These are phyloP conservation scores for Nemania sp. DNA, from an alignment of 2,329 filamentous ascomycete genomes.

Conservation along the genomic window DNA sequence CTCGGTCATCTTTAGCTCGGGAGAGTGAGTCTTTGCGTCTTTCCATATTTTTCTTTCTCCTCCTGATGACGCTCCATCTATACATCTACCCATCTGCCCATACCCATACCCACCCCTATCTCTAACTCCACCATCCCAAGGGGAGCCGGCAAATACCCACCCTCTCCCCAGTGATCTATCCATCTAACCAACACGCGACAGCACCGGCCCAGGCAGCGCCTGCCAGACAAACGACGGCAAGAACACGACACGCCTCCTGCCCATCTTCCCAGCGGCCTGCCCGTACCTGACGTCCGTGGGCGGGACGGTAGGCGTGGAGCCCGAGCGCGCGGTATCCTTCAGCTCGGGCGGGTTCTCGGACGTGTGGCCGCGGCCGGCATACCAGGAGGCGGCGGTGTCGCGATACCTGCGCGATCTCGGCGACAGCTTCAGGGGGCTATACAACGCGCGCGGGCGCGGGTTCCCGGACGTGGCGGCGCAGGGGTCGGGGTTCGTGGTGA, in stretches of 20 bases:
- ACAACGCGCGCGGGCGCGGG: conserved; percentile 56
- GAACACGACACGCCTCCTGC: conserved; percentile 52
- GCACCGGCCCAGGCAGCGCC: conserved; percentile 36
- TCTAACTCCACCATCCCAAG: background rate
- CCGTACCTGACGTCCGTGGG: conserved; percentile 22
- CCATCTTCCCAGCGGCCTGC: conserved; percentile 47
- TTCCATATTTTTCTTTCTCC: background rate
- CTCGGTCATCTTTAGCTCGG: conserved; percentile 38
- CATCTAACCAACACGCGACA: background rate
- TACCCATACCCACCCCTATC: background rate
- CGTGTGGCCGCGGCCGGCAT: conserved; percentile 9
- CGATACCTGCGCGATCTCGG: conserved; percentile 52
- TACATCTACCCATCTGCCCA: too few relatives aligned
- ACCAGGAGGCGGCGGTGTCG: conserved; percentile 34
- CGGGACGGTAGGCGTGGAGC: conserved; percentile 12
- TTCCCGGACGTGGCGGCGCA: conserved; percentile 42
- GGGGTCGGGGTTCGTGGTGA: background rate
- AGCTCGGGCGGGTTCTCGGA: conserved; percentile 25
- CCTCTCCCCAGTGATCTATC: background rate
- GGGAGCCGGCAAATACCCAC: background rate
- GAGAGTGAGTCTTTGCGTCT: conserved; percentile 32
- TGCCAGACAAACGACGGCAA: conserved; percentile 61
- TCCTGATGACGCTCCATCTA: too few relatives aligned
- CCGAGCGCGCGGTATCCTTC: conserved; percentile 22
- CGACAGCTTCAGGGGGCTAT: conserved; percentile 48